These are phyloP conservation scores for Rubus idaeus DNA, from an alignment of 306 rosid genomes.

Conservation along the genomic window DNA sequence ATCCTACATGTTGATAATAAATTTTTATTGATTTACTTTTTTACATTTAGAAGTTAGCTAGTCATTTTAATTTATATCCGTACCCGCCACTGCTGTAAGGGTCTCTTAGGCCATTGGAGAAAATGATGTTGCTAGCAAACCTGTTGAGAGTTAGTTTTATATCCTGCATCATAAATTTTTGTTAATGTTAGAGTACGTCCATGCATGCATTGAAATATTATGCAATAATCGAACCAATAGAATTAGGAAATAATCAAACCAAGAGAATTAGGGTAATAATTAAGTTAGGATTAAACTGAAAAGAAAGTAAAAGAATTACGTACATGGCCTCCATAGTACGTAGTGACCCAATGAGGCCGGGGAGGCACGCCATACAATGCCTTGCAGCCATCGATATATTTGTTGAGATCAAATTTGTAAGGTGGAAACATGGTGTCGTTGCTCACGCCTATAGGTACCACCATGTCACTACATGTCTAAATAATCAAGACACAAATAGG, in stretches of 20 bases:
- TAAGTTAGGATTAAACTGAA: neutral
- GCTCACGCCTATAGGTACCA: slow-evolving; percentile 29
- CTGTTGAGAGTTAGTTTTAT: slow-evolving; percentile 43
- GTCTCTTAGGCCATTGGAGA: slow-evolving; percentile 72
- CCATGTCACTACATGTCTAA: slow-evolving; percentile 54
- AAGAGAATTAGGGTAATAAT: neutral
- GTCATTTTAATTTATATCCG: neutral
- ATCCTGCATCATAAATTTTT: slow-evolving; percentile 32
- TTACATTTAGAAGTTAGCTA: neutral
- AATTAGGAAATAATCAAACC: neutral
- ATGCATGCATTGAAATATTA: neutral
- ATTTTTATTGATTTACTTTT: neutral
- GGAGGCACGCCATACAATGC: slow-evolving; percentile 46
- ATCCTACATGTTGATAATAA: too few relatives aligned
- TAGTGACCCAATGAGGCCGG: slow-evolving; percentile 60
- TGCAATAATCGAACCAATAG: too few relatives aligned
- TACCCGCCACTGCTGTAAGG: slow-evolving; percentile 69
- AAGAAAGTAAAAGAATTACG: slow-evolving; percentile 2
- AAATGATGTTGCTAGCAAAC: slow-evolving; percentile 65
- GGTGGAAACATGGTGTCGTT: slow-evolving; percentile 47
- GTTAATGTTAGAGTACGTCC: neutral
- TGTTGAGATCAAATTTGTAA: slow-evolving; percentile 1
- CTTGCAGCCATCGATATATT: slow-evolving; percentile 29
- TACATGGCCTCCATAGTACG: slow-evolving; percentile 72
- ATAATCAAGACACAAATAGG: neutral